phyloP scores from a whole-genome alignment of 345 rosid species.

The Citrus trifoliata region DNA sequence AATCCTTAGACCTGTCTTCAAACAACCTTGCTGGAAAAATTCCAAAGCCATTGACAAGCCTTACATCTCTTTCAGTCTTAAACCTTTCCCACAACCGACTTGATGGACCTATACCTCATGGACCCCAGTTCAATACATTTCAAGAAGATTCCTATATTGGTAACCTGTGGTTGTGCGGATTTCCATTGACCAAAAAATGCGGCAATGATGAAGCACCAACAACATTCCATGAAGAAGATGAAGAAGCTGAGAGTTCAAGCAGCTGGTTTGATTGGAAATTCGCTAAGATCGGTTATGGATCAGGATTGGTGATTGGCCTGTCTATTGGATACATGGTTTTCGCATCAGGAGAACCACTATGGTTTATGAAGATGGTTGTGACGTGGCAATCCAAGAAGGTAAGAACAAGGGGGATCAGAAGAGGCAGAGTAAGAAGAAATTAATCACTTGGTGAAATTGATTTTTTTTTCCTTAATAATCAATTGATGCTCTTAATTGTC shows the following conservation, averaged over 20 bases:
- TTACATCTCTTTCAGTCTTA: background rate
- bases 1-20: background rate
- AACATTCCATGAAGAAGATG: background rate
- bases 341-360: background rate
- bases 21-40: background rate
- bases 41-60: background rate
- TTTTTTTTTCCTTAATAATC: no score
- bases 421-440: background rate
- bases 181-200: background rate
- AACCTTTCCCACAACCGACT: background rate
- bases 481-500: no score
- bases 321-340: constrained; percentile 7
- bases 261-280: background rate
- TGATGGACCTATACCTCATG: background rate
- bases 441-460: background rate
- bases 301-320: background rate
- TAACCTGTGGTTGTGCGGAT: background rate
- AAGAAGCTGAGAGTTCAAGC: background rate
- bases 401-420: background rate
- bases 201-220: background rate
- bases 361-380: constrained; percentile 9
- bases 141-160: background rate
- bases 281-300: background rate
- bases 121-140: background rate
- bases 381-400: background rate